Evolutionary conservation across 345 rosid species (phyloP), one percentile per base, ranked within the genome.

Genomic region (Limnanthes douglasii): DNA sequence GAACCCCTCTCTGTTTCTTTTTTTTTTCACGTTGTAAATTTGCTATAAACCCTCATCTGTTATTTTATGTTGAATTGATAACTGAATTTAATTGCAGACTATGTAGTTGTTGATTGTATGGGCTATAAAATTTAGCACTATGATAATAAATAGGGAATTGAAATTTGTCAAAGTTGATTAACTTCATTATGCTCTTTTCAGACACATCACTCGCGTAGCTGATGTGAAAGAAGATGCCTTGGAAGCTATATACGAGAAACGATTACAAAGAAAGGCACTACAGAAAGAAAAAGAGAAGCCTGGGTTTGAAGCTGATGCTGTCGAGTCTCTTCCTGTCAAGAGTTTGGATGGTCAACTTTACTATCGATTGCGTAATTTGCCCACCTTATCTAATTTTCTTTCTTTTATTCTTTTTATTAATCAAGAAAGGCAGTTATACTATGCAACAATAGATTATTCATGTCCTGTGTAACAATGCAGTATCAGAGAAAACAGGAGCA

Each of bases 321-420:
- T 80, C 21, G 96, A 90, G 46, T 70, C 78, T 3, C 88, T 90
- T 20, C 99, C 99, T 5, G 65, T 90, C 30, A 85, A 85, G 65
- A 65, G 67, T 21, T 61, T 78, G 48, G 94, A 73, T 43, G 99
- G 99, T 25, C 48, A 73, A 30, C 64, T 90, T 11, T 69, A 66
- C 28, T 80, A 63, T 39, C 71, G 80, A 8, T 68, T 62, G 4
- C 33, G 94, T 84, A 65, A 37, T 18, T 4, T 15, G 13, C 8
- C 8, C 5, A 11, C 6, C 13, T 8, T 33, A 4, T 31, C 6
- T 36, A 16, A 2, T 13, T 3, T 6, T 32, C 6, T 16, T 36
- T 8, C 6, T 8, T 20, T 24, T 11, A 37, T 15, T 31, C 1
- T 19, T 43, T 31, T 6, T 43, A 13, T 13, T 20, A 37, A n/a